Percentiles rank a stretch among this genome's conserved stretches.
These are phyloP conservation scores for Ceratobasidium sp. DNA, from an alignment of 1,284 basidiomycete genomes.

Conservation along the genomic window DNA sequence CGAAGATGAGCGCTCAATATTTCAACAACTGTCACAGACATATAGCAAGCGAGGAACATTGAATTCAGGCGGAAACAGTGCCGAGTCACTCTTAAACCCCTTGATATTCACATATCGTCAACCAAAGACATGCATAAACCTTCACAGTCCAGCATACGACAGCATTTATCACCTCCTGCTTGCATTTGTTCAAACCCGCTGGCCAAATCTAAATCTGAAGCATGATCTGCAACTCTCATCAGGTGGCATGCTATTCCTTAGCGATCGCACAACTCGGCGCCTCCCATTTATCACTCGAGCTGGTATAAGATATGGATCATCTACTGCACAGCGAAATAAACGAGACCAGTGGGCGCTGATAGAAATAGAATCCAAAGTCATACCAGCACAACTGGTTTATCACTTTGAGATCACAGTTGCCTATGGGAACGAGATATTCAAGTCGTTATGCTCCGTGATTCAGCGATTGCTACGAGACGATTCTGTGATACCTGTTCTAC, in stretches of 20 bases:
- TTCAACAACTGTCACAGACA: neutral
- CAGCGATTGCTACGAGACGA: conserved; percentile 43
- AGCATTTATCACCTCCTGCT: neutral
- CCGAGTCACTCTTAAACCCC: neutral
- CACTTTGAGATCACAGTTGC: conserved; percentile 11
- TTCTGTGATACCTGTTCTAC: conserved; percentile 47
- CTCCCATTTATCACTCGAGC: neutral
- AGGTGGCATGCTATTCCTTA: neutral
- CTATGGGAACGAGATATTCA: conserved; percentile 34
- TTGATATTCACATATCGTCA: neutral
- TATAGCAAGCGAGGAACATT: too few relatives aligned
- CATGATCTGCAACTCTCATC: neutral
- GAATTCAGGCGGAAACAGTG: neutral
- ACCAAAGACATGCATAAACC: neutral
- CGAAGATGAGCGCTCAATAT: neutral
- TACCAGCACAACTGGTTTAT: neutral
- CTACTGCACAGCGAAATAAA: neutral
- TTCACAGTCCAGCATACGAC: neutral
- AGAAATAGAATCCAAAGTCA: neutral
- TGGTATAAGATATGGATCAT: neutral
- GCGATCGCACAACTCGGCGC: neutral
- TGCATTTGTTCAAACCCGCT: conserved; percentile 42
- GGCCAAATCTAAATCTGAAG: conserved; percentile 46
- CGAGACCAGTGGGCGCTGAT: neutral
- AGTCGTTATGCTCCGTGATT: conserved; percentile 45